Percentiles rank a stretch among this genome's conserved stretches.
These are phyloP conservation scores for Rossbeevera mucosa DNA, from an alignment of 768 basidiomycete genomes.

Conservation along the genomic window DNA sequence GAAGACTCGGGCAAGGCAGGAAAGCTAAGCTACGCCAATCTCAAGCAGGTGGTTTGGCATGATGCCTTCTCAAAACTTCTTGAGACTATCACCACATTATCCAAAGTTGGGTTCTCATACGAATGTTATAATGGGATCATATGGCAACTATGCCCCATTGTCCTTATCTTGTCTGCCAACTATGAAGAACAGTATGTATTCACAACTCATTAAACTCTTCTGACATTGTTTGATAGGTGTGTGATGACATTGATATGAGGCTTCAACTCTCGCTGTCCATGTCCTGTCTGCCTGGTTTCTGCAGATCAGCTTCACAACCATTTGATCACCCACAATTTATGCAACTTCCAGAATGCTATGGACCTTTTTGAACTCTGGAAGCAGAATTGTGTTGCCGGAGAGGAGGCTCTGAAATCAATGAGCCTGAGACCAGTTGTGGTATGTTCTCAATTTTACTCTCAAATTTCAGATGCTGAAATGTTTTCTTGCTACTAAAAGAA, in stretches of 20 bases:
- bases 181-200: neutral
- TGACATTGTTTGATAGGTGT: neutral
- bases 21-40: too few species aligned
- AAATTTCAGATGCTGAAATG: too few species aligned
- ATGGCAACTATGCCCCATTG: neutral
- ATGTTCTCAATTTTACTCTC: too few species aligned
- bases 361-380: neutral
- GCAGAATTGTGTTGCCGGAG: too few species aligned
- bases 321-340: neutral
- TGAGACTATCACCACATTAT: neutral
- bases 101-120: neutral
- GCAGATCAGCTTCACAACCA: neutral
- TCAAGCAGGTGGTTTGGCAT: too few species aligned
- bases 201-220: too few species aligned
- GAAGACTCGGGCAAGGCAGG: too few species aligned
- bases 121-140: neutral
- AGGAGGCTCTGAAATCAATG: neutral
- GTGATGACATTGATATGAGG: neutral
- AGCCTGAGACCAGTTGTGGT: neutral
- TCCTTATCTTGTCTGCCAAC: neutral
- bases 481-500: too few species aligned
- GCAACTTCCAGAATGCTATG: neutral
- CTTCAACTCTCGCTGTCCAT: neutral
- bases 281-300: neutral
- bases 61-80: too few species aligned